Base-by-base conservation (phyloP, 2,329 filamentous ascomycete genomes). In the Neofusicoccum ribis region DNA sequence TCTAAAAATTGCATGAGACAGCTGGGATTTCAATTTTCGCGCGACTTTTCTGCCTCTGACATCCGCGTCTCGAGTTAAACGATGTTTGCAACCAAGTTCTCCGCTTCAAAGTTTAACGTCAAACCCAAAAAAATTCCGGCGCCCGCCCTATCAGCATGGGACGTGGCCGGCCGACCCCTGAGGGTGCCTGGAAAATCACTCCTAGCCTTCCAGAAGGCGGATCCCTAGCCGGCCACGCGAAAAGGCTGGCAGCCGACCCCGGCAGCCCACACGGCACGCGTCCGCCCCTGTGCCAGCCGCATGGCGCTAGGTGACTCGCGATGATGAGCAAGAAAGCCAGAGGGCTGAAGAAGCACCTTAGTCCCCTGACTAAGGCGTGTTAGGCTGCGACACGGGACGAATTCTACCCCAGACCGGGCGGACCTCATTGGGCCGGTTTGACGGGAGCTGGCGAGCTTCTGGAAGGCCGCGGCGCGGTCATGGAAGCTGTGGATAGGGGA, bases 41-140 rank as follows among this genome's bases (percentile, higher is more conserved):
- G 15, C 27, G 8, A 59, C 23, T 44, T 36, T 43, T 60, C 41
- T 47, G 31, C 56, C 56, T 60, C 56, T 37, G 34, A 60, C 56
- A 60, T 7, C 27, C 56, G 43, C 56, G 56, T 60, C 43, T 60
- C 56, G 56, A 47, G 56, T 60, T 60, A 60, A 60, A 60, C 56
- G 56, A 60, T 47, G 43, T 46, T 47, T 47, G 56, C 27, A 34
- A 20, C 39, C 52, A 58, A 31, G n/a, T 47, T 31, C 43, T 60
- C 56, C 37, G 47, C 41, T 5, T 46, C n/a, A 46, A 47, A 34
- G 27, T 44, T 60, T 47, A 60, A 60, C 43, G 27, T 36, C 56
- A 37, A 60, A 47, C 41, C 56, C 43, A 47, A 60, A 47, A 60
- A 14, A 37, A 46, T 23, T 37, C n/a, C 41, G 56, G 43, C 17